A percentile compares a stretch with the other conserved stretches of the same genome.
phyloP scores from a whole-genome alignment of 2,329 filamentous ascomycete species.

The Verruconis gallopava region DNA sequence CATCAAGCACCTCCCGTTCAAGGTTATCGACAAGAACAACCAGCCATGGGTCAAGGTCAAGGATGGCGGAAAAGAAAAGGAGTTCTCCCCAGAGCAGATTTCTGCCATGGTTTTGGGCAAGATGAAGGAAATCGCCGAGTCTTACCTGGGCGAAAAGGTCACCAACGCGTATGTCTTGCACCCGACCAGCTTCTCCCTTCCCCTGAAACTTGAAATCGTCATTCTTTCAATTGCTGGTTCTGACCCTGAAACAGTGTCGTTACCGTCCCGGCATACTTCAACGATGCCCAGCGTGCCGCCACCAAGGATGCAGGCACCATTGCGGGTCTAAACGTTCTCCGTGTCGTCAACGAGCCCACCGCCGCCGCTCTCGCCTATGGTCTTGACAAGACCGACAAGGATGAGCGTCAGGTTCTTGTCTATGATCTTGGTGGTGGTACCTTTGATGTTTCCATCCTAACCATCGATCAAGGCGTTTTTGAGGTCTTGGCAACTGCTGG shows the following conservation, averaged over 20 bases:
- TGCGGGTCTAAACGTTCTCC: constrained; percentile 91
- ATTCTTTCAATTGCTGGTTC: no score
- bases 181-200: no score
- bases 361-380: constrained; percentile 97
- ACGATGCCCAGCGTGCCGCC: constrained; percentile 99
- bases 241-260: no score
- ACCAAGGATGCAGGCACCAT: constrained; percentile 99
- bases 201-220: no score
- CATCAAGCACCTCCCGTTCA: constrained; percentile 98
- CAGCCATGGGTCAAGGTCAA: constrained; percentile 50
- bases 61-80: constrained; percentile 39
- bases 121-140: constrained; percentile 75
- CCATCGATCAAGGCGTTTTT: constrained; percentile 99
- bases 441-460: constrained; percentile 98
- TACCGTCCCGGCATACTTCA: constrained; percentile 98
- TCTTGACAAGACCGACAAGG: constrained; percentile 81
- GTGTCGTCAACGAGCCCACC: constrained; percentile 99
- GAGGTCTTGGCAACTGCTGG: constrained; percentile 96
- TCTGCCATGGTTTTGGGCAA: constrained; percentile 71
- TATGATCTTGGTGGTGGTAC: constrained; percentile 99
- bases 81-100: constrained; percentile 69
- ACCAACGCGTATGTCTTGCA: no score
- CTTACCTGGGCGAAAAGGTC: constrained; percentile 69
- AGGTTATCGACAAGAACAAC: constrained; percentile 75
- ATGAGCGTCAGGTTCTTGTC: constrained; percentile 98